A percentile compares a stretch with the other conserved stretches of the same genome.
Conservation (phyloP, 192 early-diverging fungal genomes). For the Chytriomyces sp. region DNA sequence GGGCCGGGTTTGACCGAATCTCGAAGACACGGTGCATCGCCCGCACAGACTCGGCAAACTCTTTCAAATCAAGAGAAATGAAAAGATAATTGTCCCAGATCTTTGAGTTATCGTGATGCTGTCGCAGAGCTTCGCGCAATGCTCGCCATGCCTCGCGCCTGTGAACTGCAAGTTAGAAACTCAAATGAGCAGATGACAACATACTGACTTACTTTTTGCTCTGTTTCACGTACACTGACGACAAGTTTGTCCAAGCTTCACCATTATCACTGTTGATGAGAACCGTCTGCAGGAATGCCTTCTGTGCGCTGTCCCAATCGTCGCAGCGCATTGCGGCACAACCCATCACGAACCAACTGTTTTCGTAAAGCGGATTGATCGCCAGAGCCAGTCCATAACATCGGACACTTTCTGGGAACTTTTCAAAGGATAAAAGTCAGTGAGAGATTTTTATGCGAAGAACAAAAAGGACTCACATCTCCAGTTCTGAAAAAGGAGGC, state of each 20-base stretch:
- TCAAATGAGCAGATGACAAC: not conserved
- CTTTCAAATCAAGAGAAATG: constrained; percentile 74
- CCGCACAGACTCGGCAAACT: constrained; percentile 82
- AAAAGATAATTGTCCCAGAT: constrained; percentile 95
- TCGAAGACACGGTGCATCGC: constrained; percentile 84
- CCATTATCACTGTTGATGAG: constrained; percentile 64
- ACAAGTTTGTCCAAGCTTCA: constrained; percentile 98
- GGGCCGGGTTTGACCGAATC: constrained; percentile 71
- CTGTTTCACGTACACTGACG: constrained; percentile 76
- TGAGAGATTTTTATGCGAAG: not conserved
- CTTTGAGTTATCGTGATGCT: constrained; percentile 81
- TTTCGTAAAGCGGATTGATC: constrained; percentile 94
- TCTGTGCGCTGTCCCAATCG: constrained; percentile 75
- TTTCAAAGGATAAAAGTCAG: not conserved
- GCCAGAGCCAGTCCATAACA: constrained; percentile 81
- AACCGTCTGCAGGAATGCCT: constrained; percentile 64
- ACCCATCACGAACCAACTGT: constrained; percentile 95
- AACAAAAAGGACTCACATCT: constrained; percentile 46
- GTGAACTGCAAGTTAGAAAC: not conserved
- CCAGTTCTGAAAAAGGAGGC: constrained; percentile 73
- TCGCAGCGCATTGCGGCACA: constrained; percentile 85
- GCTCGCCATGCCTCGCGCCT: constrained; percentile 80
- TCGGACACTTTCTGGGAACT: constrained; percentile 67
- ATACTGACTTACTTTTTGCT: constrained; percentile 57
- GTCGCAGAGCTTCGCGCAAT: constrained; percentile 79